Evolutionary conservation across 257 asterid genomes (phyloP), one percentile per base, ranked within the genome.

Genomic region (Solanum paucissectum): DNA sequence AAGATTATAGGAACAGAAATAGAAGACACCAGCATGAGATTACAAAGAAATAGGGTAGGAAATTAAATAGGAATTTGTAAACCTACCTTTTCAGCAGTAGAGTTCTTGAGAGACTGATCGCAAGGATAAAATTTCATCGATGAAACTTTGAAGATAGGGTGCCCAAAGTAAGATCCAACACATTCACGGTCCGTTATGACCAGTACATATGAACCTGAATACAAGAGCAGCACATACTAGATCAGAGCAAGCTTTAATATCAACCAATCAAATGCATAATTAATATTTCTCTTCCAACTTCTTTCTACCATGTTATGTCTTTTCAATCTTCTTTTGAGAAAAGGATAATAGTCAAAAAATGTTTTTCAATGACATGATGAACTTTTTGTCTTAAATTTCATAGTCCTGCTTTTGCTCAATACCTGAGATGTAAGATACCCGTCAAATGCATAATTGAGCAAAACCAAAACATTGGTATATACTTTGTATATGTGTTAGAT

Each of bases 41-140:
- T 87, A 33, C 82, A 75, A 85, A 62, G 76, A 32, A 36, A 84
- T 79, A 76, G 89, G 86, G 38, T 66, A 68, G 68, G 16, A 64
- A 36, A 88, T 79, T 7, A 75, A 18, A 69, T 9, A 83, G 86
- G 8, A 89, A 42, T 25, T 13, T 82, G 76, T 3, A 89, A 83
- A 38, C 87, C 86, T 86, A 94, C 99, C 93, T 95, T 97, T 88
- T 96, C 98, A 87, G 92, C 93, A 66, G 98, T 91, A 55, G 96
- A 91, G 85, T 88, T 91, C 83, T 89, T 92, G 89, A 97, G 94
- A 90, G 98, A 94, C 88, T 91, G 95, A 87, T 94, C 96, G 87
- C 98, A 95, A 34, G 99, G 98, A 85, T 94, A 90, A 89, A 93
- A 90, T 90, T 96, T 94, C 97, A 97, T 88, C 18, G 98, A 92